Evolutionary conservation across 352 stramenopile species (phyloP).

Genomic region (Blastocystis hominis): DNA sequence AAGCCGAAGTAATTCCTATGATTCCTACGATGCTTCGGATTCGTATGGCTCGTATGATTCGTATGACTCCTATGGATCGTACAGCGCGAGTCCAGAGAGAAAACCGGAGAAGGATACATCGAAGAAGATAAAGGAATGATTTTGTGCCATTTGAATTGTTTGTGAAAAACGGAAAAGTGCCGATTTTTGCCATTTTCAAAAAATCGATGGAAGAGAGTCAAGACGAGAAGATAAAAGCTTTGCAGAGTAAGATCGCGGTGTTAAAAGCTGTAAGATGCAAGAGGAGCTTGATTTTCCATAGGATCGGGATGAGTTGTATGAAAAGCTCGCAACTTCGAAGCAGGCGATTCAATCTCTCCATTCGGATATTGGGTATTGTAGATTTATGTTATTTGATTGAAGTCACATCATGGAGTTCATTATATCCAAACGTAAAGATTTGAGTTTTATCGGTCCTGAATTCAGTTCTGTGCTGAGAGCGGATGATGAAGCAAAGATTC

Average conservation of each 20-base stretch:
- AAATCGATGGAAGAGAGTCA: slow-evolving; percentile 13
- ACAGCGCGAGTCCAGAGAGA: background rate
- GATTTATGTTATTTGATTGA: background rate
- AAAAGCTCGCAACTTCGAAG: slow-evolving; percentile 11
- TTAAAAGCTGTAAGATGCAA: slow-evolving; percentile 29
- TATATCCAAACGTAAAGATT: slow-evolving; percentile 40
- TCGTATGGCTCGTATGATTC: background rate
- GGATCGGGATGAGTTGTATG: slow-evolving; percentile 44
- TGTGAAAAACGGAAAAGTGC: background rate
- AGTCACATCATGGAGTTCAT: slow-evolving; percentile 56
- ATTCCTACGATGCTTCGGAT: background rate
- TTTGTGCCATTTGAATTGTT: background rate
- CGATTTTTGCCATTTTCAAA: background rate
- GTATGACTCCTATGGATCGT: background rate
- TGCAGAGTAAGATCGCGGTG: slow-evolving; percentile 48
- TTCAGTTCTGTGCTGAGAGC: background rate
- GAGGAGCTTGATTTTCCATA: background rate
- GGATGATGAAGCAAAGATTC: slow-evolving; percentile 2
- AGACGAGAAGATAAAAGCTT: slow-evolving; percentile 11
- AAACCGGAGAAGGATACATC: too few species aligned
- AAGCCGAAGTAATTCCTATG: background rate
- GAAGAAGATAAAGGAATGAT: background rate
- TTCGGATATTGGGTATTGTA: background rate
- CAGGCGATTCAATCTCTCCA: slow-evolving; percentile 37
- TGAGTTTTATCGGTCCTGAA: slow-evolving; percentile 18